A percentile compares a stretch with the other conserved stretches of the same genome.
Conservation (phyloP, 208 protist genomes). For the Crithidia expoeki region DNA sequence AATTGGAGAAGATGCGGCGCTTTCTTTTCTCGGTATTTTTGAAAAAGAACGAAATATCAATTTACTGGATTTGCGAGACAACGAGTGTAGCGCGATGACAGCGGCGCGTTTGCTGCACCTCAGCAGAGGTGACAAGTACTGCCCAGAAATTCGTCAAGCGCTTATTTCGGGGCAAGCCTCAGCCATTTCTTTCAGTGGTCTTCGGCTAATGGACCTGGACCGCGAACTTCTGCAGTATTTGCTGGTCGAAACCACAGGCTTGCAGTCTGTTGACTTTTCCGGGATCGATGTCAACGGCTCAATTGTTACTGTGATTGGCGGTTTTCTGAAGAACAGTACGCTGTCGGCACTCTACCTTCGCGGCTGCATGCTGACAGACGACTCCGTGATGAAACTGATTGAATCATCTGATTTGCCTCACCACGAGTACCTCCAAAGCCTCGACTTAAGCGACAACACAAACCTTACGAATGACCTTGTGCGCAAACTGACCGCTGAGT, state of each 20-base stretch:
- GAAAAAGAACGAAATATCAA: slow-evolving; percentile 27
- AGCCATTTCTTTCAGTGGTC: slow-evolving; percentile 54
- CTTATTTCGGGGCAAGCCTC: slow-evolving; percentile 46
- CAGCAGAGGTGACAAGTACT: slow-evolving; percentile 39
- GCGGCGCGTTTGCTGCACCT: slow-evolving; percentile 58
- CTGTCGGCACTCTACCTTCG: slow-evolving; percentile 47
- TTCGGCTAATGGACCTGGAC: slow-evolving; percentile 61
- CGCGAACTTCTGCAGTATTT: slow-evolving; percentile 62
- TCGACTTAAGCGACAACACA: slow-evolving; percentile 69
- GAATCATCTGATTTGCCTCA: slow-evolving; percentile 47
- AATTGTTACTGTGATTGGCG: slow-evolving; percentile 46
- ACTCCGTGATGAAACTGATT: slow-evolving; percentile 57
- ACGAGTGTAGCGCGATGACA: slow-evolving; percentile 49
- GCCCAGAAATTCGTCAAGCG: slow-evolving; percentile 41
- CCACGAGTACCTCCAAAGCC: slow-evolving; percentile 41
- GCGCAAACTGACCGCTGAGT: slow-evolving; percentile 35
- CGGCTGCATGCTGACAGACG: slow-evolving; percentile 55
- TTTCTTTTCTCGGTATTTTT: slow-evolving; percentile 58
- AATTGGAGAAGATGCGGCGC: slow-evolving; percentile 69
- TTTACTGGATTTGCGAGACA: slow-evolving; percentile 46
- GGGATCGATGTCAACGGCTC: slow-evolving; percentile 47
- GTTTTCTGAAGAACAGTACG: slow-evolving; percentile 53
- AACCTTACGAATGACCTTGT: slow-evolving; percentile 62
- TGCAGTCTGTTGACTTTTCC: slow-evolving; percentile 65
- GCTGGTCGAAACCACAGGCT: slow-evolving; percentile 39